Base-by-base conservation (phyloP, 2,329 filamentous ascomycete genomes). In the Leptographium procerum region DNA sequence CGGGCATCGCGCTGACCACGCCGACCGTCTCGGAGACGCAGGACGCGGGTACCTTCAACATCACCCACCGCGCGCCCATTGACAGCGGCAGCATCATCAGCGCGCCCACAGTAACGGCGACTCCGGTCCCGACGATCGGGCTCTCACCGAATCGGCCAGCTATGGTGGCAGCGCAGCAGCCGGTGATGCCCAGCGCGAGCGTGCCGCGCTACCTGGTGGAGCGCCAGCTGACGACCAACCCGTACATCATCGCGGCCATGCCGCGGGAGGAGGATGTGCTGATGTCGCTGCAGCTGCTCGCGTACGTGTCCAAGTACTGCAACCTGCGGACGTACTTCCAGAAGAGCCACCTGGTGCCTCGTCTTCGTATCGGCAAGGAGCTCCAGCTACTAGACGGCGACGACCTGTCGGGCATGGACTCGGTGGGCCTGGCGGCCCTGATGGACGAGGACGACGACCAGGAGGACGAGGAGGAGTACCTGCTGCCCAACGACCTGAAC, bases 251-350 rank as follows among this genome's bases (percentile, higher is more conserved):
- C 34, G 89, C 91, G 31, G 87, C 91, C 13, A 95, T 97, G 88
- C 94, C 94, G 11, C 85, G 94, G 55, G 94, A 99, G 66, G 94
- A 99, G 71, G 94, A 99, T 67, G 94, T 99, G 2, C 78, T 99
- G 63, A 96, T 99, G 92, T 96, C 94, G 7, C 80, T 99, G 43
- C 94, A 99, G 72, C 82, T 99, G 24, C 81, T 99, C 52, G 94
- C 94, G 19, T 99, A 99, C 70, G 92, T 99, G 59, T 96, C 91
- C 28, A 99, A 99, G 72, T 99, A 99, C 73, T 97, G 94, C 78
- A 95, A 95, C 66, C 82, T 99, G 33, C 85, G 94, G 22, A 87
- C 89, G 5, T 99, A 96, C 71, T 99, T 99, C 71, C 94, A 99
- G 69, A 83, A 88, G 70, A 95, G 91, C 45, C 94, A 99, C 67